These are phyloP conservation scores for Geotrichum candidum DNA, from an alignment of 1,139 yeast genomes.

Conservation along the genomic window DNA sequence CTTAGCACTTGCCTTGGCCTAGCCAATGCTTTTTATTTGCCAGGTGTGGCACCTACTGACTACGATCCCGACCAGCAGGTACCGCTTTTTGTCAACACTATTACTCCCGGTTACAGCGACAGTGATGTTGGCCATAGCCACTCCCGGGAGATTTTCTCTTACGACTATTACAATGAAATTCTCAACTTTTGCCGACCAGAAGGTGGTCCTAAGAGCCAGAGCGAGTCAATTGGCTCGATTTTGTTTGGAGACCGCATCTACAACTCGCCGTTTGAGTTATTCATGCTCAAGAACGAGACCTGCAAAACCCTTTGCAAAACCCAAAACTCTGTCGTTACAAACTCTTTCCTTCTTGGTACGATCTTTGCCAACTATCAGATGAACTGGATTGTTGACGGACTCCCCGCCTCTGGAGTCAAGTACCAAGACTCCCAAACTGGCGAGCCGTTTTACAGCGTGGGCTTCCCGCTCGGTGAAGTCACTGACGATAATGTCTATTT, in stretches of 20 bases:
- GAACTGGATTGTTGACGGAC: conserved; percentile 7
- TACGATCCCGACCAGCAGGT: conserved; percentile 66
- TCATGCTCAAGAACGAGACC: background rate
- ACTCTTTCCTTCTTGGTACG: background rate
- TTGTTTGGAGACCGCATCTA: conserved; percentile 8
- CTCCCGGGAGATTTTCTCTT: background rate
- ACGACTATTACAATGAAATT: background rate
- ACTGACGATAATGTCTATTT: conserved; percentile 40
- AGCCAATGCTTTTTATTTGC: conserved; percentile 67
- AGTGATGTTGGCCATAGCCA: background rate
- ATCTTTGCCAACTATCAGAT: background rate
- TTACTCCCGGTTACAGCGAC: conserved; percentile 67
- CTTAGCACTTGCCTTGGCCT: conserved; percentile 5
- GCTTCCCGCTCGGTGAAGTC: conserved; percentile 66
- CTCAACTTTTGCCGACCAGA: conserved; percentile 2
- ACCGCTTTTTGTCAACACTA: conserved; percentile 78
- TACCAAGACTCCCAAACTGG: conserved; percentile 39
- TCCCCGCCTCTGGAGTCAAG: conserved; percentile 1
- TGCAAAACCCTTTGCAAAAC: background rate
- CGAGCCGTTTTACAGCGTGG: conserved; percentile 57
- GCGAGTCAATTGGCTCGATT: conserved; percentile 2
- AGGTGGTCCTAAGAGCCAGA: background rate
- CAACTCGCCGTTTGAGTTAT: conserved; percentile 1
- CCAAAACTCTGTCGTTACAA: background rate
- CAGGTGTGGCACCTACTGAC: conserved; percentile 93